These are phyloP conservation scores for Hamigera avellanea DNA, from an alignment of 495 filamentous ascomycete species.

Conservation along the genomic window DNA sequence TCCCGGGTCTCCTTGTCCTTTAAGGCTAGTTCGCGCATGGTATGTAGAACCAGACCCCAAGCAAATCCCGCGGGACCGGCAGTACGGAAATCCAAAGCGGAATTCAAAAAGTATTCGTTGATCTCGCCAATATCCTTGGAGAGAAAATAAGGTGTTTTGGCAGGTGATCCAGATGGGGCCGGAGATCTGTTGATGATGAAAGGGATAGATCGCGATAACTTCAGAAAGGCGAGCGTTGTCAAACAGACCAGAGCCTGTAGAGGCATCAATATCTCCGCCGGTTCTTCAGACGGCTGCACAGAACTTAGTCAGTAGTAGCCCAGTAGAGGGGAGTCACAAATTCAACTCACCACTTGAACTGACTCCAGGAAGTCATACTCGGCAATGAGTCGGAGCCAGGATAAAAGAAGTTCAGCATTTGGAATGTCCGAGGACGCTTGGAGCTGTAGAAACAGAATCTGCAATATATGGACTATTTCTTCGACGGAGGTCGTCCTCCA, in stretches of 20 bases:
- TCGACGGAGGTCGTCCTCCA: slow-evolving; percentile 54
- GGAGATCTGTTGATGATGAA: slow-evolving; percentile 16
- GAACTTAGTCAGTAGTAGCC: slow-evolving; percentile 15
- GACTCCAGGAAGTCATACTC: slow-evolving; percentile 52
- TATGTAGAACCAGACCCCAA: slow-evolving; percentile 66
- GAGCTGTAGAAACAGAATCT: slow-evolving; percentile 59
- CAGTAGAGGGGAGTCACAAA: not conserved
- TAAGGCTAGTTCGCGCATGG: slow-evolving; percentile 48
- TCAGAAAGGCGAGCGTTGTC: slow-evolving; percentile 63
- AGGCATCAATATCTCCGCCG: slow-evolving; percentile 42
- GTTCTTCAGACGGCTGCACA: slow-evolving; percentile 29
- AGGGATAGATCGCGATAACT: slow-evolving; percentile 38
- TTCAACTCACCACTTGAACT: slow-evolving; percentile 40
- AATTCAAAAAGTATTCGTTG: slow-evolving; percentile 45
- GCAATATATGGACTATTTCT: slow-evolving; percentile 60
- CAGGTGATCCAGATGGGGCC: slow-evolving; percentile 6
- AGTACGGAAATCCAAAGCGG: slow-evolving; percentile 35
- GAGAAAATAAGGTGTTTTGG: slow-evolving; percentile 46
- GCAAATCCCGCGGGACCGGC: slow-evolving; percentile 60
- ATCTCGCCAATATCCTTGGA: slow-evolving; percentile 52
- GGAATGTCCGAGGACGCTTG: slow-evolving; percentile 43
- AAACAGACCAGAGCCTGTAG: slow-evolving; percentile 58
- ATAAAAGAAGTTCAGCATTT: slow-evolving; percentile 44
- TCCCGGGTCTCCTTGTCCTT: slow-evolving; percentile 47
- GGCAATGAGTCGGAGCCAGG: slow-evolving; percentile 65